Conservation (phyloP, 345 rosid species). For the Lumnitzera littorea region DNA sequence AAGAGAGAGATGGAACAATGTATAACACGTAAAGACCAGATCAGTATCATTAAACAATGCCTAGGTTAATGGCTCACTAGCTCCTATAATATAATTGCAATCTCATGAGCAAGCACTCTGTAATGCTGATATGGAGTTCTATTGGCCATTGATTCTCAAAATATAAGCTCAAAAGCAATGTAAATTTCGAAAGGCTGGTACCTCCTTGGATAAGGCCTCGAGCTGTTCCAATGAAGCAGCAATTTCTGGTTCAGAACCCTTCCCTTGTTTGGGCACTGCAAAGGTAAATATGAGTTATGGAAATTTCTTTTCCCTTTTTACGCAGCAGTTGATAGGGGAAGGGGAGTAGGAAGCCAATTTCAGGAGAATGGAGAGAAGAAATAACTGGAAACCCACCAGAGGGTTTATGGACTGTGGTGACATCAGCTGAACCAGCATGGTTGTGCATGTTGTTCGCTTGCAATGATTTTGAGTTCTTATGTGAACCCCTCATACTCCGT, state of each 20-base stretch:
- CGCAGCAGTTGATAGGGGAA: slow-evolving; percentile 1
- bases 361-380: slow-evolving; percentile 1
- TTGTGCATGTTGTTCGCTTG: slow-evolving; percentile 57
- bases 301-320: too few species aligned
- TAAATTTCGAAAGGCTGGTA: slow-evolving; percentile 13
- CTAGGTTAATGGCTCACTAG: too few species aligned
- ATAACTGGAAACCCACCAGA: slow-evolving; percentile 23
- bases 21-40: background rate
- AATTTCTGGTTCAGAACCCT: slow-evolving; percentile 24
- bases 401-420: slow-evolving; percentile 19
- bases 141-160: too few species aligned
- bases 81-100: too few species aligned
- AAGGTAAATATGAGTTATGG: slow-evolving; percentile 1
- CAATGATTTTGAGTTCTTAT: slow-evolving; percentile 63
- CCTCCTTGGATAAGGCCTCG: slow-evolving; percentile 78
- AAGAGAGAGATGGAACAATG: background rate
- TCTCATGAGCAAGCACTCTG: too few species aligned
- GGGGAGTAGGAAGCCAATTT: background rate
- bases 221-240: slow-evolving; percentile 42
- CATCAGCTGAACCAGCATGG: slow-evolving; percentile 27
- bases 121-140: too few species aligned
- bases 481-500: slow-evolving; percentile 36
- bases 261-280: slow-evolving; percentile 59
- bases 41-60: too few species aligned
- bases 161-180: too few species aligned